Conservation (phyloP, 495 filamentous ascomycete species). For the Penicillium bialowiezense region DNA sequence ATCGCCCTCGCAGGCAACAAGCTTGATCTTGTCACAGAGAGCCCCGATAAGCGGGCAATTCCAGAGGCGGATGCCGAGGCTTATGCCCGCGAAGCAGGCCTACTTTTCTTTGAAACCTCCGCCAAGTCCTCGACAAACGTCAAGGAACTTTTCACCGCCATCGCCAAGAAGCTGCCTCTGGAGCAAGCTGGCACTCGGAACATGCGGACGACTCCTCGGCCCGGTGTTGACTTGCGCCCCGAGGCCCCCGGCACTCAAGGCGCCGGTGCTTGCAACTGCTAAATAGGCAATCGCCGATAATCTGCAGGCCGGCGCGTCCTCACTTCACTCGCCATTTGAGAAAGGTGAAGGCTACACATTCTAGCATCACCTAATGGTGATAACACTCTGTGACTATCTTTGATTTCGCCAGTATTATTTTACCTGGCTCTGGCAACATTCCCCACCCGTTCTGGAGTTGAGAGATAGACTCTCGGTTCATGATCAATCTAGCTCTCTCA, state of each 20-base stretch:
- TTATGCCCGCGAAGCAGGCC: slow-evolving; percentile 86
- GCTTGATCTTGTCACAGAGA: slow-evolving; percentile 84
- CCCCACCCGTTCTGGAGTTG: slow-evolving; percentile 5
- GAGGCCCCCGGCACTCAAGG: slow-evolving; percentile 74
- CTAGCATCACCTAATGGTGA: not conserved
- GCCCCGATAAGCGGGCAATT: slow-evolving; percentile 91
- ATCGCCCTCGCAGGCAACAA: slow-evolving; percentile 98
- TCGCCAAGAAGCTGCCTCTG: slow-evolving; percentile 93
- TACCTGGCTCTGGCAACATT: slow-evolving; percentile 2
- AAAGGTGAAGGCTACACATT: not conserved
- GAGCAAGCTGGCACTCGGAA: slow-evolving; percentile 90
- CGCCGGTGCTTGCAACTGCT: slow-evolving; percentile 75
- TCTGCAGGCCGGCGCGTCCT: not conserved
- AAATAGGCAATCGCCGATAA: slow-evolving; percentile 16
- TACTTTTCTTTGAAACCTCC: slow-evolving; percentile 96
- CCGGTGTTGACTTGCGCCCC: slow-evolving; percentile 76
- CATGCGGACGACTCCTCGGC: slow-evolving; percentile 68
- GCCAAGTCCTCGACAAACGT: slow-evolving; percentile 97
- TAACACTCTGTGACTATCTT: slow-evolving; percentile 10
- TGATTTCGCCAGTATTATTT: slow-evolving; percentile 6
- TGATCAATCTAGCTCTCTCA: slow-evolving; percentile 16
- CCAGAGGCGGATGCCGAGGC: slow-evolving; percentile 85
- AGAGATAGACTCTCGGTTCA: slow-evolving; percentile 14
- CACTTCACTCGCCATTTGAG: slow-evolving; percentile 2
- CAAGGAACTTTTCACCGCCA: slow-evolving; percentile 92